phyloP scores from a whole-genome alignment of 2,329 filamentous ascomycete species.

The Fonsecaea erecta region DNA sequence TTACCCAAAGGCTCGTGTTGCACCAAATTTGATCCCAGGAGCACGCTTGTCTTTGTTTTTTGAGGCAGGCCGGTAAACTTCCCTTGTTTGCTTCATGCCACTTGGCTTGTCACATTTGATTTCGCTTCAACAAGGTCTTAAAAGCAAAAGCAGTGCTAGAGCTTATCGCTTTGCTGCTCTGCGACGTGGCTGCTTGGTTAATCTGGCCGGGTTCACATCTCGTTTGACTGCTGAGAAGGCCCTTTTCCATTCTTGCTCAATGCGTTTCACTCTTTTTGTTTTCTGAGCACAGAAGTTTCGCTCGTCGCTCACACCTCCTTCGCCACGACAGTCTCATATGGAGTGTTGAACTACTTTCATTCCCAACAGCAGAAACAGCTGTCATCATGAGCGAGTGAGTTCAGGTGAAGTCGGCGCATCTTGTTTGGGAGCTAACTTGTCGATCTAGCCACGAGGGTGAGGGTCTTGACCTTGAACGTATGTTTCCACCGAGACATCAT shows the following conservation, averaged over 20 bases:
- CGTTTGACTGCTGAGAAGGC: not conserved
- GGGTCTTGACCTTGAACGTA: slow-evolving; percentile 31
- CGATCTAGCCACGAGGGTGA: slow-evolving; percentile 31
- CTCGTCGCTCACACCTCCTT: not conserved
- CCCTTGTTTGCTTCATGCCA: not conserved
- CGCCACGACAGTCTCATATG: not conserved
- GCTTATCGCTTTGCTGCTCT: not conserved
- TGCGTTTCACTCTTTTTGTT: not conserved
- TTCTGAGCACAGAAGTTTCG: not conserved
- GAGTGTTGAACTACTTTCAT: not conserved
- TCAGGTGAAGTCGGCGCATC: not conserved
- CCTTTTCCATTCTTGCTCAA: not conserved
- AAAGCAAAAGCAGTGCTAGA: not conserved
- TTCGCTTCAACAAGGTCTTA: not conserved
- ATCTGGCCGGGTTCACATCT: not conserved
- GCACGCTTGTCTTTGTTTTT: not conserved
- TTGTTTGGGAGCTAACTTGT: slow-evolving; percentile 12
- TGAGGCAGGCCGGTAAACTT: not conserved
- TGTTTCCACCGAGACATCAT: not conserved
- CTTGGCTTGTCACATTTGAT: not conserved
- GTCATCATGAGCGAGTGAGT: slow-evolving; percentile 36
- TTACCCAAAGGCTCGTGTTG: not conserved
- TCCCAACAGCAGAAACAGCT: not conserved
- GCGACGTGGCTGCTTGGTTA: not conserved
- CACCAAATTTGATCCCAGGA: not conserved